These are phyloP conservation scores for Bipolaris gigantea DNA, from an alignment of 2,329 filamentous ascomycete species.

Conservation along the genomic window DNA sequence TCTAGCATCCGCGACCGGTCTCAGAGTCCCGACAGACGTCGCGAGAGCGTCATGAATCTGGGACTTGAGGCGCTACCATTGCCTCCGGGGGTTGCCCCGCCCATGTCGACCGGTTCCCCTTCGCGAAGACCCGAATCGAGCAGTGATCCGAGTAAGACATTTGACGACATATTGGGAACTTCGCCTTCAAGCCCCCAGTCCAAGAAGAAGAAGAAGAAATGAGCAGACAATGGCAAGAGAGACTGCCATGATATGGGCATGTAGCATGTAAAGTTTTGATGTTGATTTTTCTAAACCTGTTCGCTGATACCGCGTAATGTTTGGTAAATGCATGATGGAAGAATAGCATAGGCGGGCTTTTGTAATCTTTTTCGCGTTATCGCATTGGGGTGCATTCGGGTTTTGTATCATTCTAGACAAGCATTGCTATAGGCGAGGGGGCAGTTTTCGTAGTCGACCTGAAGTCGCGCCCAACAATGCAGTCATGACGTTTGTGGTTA, in stretches of 20 bases:
- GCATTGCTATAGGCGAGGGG: not conserved
- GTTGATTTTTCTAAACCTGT: not conserved
- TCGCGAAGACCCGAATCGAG: conserved; percentile 32
- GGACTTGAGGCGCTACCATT: conserved; percentile 53
- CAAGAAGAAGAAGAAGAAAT: conserved; percentile 38
- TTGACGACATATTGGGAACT: conserved; percentile 52
- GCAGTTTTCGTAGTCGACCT: not conserved
- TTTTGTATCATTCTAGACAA: not conserved
- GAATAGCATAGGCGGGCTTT: not conserved
- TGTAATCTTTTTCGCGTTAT: conserved; percentile 7
- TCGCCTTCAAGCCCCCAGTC: conserved; percentile 28
- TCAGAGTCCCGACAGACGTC: conserved; percentile 39
- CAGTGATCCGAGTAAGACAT: conserved; percentile 51
- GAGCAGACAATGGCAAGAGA: conserved; percentile 3
- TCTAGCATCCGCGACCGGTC: conserved; percentile 26
- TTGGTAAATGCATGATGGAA: conserved; percentile 1
- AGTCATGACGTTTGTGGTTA: conserved; percentile 13
- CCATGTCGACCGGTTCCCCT: conserved; percentile 29
- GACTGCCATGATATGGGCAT: not conserved
- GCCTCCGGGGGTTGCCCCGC: conserved; percentile 48
- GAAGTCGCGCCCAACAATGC: conserved; percentile 1
- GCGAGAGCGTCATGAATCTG: conserved; percentile 50
- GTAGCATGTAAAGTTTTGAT: conserved; percentile 6
- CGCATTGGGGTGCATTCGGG: not conserved
- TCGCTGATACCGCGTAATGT: conserved; percentile 3